Percentiles rank a stretch among this genome's conserved stretches.
Evolutionary conservation across 805 yeast genomes (phyloP).

Genomic region (Suhomyces vadensis): DNA sequence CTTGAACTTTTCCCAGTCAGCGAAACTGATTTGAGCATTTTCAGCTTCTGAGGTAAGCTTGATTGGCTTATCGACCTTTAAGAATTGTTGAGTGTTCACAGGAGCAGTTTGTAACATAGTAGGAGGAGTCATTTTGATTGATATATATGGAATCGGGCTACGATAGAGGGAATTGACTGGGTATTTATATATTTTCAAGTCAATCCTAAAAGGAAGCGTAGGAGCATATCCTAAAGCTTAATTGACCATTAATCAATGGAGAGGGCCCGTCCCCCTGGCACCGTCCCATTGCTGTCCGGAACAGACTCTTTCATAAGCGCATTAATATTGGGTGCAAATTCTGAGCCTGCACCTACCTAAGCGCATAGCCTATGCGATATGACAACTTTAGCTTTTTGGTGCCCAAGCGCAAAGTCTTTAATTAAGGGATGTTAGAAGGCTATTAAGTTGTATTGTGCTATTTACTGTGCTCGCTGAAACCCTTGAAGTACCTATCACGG

Average conservation of each 20-base stretch:
- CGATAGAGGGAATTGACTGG: not conserved
- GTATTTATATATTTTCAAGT: conserved; percentile 2
- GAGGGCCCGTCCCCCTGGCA: too few species aligned
- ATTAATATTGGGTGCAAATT: conserved; percentile 2
- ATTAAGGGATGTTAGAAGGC: too few species aligned
- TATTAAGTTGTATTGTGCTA: conserved; percentile 6
- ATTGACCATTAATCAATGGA: too few species aligned
- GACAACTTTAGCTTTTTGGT: too few species aligned
- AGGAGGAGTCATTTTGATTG: conserved; percentile 32
- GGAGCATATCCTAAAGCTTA: conserved; percentile 1
- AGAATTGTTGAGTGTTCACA: conserved; percentile 9
- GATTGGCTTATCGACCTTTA: conserved; percentile 4
- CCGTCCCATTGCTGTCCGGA: not conserved
- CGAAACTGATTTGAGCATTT: conserved; percentile 30
- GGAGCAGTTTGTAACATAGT: conserved; percentile 30
- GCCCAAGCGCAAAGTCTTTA: too few species aligned
- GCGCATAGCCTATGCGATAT: not conserved
- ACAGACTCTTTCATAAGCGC: not conserved
- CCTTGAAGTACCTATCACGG: conserved; percentile 73
- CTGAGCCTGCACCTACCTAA: not conserved
- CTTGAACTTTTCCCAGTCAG: conserved; percentile 68
- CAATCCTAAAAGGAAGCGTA: not conserved
- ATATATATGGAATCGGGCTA: not conserved
- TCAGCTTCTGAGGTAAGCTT: conserved; percentile 22
- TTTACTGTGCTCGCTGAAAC: conserved; percentile 50